A percentile compares a stretch with the other conserved stretches of the same genome.
These are phyloP conservation scores for Paxillus involutus DNA, from an alignment of 768 basidiomycete species.

Conservation along the genomic window DNA sequence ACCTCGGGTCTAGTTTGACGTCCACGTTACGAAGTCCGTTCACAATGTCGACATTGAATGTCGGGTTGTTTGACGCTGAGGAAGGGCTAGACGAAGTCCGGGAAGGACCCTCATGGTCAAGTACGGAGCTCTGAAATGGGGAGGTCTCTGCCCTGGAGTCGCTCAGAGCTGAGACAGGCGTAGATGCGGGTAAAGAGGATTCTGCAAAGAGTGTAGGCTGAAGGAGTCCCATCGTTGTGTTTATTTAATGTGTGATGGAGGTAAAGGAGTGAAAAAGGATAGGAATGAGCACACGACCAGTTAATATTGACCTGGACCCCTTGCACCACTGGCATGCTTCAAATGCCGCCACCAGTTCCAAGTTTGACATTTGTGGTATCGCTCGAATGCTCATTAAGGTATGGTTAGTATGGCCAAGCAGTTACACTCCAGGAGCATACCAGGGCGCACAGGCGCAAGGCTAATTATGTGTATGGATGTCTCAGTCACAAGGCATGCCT, in stretches of 20 bases:
- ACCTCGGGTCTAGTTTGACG: constrained; percentile 67
- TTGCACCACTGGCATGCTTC: neutral
- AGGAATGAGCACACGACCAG: constrained; percentile 23
- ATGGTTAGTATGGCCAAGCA: no score
- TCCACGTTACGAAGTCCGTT: constrained; percentile 63
- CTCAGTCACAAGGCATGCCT: no score
- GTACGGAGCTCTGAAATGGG: constrained; percentile 4
- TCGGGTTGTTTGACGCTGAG: constrained; percentile 35
- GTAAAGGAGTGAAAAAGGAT: neutral
- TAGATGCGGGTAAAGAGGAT: neutral
- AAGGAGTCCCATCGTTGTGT: constrained; percentile 12
- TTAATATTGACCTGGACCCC: constrained; percentile 5
- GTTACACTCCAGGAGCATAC: no score
- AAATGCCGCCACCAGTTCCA: no score
- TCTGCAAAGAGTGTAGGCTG: constrained; percentile 13
- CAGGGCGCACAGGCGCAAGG: no score
- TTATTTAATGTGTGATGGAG: neutral
- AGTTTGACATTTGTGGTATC: no score
- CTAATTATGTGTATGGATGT: no score
- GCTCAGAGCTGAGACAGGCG: neutral
- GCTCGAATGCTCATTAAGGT: no score
- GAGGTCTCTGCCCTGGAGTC: constrained; percentile 6
- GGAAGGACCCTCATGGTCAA: neutral
- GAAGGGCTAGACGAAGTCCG: constrained; percentile 32
- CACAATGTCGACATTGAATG: constrained; percentile 45